Conservation (phyloP, 306 rosid genomes). For the Vigna hirtella region DNA sequence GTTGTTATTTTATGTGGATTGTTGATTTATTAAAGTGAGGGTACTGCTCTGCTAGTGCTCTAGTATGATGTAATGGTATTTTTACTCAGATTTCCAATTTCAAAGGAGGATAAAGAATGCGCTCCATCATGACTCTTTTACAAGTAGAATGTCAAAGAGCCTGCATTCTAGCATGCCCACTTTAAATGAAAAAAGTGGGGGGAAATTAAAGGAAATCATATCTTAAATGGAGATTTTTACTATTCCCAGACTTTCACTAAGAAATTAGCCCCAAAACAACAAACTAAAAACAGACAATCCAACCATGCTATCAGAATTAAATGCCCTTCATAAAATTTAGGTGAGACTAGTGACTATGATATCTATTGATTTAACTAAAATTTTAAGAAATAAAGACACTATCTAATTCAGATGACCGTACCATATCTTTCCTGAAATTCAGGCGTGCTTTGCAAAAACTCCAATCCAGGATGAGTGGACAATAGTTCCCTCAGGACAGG, state of each 20-base stretch:
- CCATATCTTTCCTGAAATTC: constrained; percentile 89
- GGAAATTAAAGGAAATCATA: too few relatives aligned
- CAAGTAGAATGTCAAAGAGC: too few relatives aligned
- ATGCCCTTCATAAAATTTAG: too few relatives aligned
- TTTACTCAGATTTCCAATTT: background rate
- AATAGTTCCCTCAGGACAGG: constrained; percentile 71
- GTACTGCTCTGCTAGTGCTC: background rate
- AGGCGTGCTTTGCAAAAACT: constrained; percentile 74
- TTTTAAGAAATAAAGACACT: background rate
- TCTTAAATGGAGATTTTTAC: too few relatives aligned
- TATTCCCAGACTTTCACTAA: too few relatives aligned
- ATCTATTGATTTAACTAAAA: background rate
- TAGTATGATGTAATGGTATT: constrained; percentile 16
- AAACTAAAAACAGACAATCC: too few relatives aligned
- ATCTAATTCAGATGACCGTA: constrained; percentile 39
- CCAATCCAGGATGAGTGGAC: constrained; percentile 75
- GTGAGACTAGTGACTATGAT: background rate
- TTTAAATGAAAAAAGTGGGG: too few relatives aligned
- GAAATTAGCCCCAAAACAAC: too few relatives aligned
- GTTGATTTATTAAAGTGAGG: constrained; percentile 1
- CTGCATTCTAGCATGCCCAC: too few relatives aligned
- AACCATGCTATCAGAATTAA: too few relatives aligned
- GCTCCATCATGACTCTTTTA: background rate
- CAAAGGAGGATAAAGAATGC: background rate
- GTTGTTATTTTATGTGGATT: background rate